Evolutionary conservation across 805 yeast species (phyloP), one percentile per base, ranked within the genome.

Genomic region (Yarrowia sp.): DNA sequence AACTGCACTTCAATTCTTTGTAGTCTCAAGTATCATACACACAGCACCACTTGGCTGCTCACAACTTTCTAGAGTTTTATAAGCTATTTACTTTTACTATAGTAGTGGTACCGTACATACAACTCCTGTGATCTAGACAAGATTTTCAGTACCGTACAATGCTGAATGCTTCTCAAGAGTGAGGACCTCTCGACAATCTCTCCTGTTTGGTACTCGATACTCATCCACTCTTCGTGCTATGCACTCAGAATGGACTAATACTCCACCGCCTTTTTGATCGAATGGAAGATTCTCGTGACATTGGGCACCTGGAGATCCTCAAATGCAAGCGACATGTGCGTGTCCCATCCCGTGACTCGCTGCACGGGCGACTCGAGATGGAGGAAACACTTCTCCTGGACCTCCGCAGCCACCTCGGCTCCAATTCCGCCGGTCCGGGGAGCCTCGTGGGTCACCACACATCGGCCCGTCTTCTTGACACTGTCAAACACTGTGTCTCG

Each of bases 261-360:
- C 44, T 76, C 72, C 9, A 75, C 39, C 30, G 72, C 67, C 58
- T 70, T 66, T 58, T 72, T 72, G 53, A 76, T 76, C 17, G 74
- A 74, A 56, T 76, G 74, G 66, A 71, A 73, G 34, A 76, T 72
- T 39, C 77, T 64, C n/a, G 74, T 72, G 17, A 76, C 78, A 79
- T 92, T 97, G 80, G 98, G 98, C 91, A 92, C 89, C 72, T 96
- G 96, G 78, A 92, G 92, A 81, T 89, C 95, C 84, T 92, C 98
- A 79, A 91, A 86, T 80, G 96, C 95, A 76, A 92, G 90, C 70
- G 97, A 96, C 72, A 97, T 91, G 81, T 96, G 97, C n/a, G 91
- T 96, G 83, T 92, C 97, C 80, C 96, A 92, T 79, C 97, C 97
- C 66, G 98, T 91, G 73, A 91, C 89, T 86, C 97, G 89, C 82